Conservation (phyloP, 2,329 filamentous ascomycete species). For the Talaromyces amestolkiae region DNA sequence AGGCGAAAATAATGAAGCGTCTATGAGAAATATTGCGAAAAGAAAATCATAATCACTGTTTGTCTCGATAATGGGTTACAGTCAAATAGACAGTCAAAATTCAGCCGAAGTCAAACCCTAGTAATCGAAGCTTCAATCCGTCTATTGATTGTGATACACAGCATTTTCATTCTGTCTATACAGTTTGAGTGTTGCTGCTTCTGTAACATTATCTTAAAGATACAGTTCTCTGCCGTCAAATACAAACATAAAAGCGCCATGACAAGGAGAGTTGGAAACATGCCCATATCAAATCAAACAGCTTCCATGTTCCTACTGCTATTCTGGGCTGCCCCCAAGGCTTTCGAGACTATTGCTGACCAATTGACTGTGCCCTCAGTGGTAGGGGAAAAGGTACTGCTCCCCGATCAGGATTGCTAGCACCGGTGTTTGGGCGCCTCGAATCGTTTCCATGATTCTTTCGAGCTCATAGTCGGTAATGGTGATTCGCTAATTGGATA, state of each 20-base stretch:
- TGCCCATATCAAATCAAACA: background rate
- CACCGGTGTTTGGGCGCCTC: background rate
- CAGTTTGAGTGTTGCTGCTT: background rate
- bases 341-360: background rate
- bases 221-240: background rate
- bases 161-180: background rate
- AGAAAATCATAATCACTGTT: background rate
- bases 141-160: background rate
- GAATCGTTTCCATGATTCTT: background rate
- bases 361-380: background rate
- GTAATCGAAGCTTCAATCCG: background rate
- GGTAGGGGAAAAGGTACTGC: background rate
- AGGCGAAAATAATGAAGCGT: background rate
- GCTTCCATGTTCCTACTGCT: background rate
- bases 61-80: background rate
- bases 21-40: background rate
- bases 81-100: background rate
- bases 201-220: background rate
- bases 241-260: background rate
- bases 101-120: background rate
- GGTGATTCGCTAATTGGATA: background rate
- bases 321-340: background rate
- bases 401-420: background rate
- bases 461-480: background rate
- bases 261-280: background rate